Evolutionary conservation across 345 rosid species (phyloP), one percentile per base, ranked within the genome.

Genomic region (Euphorbia peplus): DNA sequence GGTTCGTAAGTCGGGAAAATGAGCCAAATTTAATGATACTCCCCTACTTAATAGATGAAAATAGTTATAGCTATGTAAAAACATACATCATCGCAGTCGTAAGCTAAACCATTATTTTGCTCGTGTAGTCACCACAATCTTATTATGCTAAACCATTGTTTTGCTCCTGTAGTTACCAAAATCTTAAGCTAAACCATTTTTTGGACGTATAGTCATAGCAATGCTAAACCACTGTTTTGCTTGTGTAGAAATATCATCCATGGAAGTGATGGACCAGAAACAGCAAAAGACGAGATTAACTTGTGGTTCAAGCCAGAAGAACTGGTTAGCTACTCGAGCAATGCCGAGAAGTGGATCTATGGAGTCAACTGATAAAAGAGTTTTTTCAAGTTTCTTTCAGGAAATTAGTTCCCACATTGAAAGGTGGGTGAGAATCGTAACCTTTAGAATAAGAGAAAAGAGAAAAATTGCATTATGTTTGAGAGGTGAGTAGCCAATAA

Each of bases 261-360:
- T 42, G 99, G 99, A 67, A 95, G 99, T 53, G 99, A 95, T 73
- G 99, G 97, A 61, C 97, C 95, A 5, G 96, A 95, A 82, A 95
- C 99, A 1, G 97, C 99, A 41, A 87, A 87, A 74, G 90, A 91
- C 67, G 97, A 95, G 86, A 91, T 91, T 60, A 79, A 63, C 60
- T 73, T 95, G 71, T 95, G 99, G 99, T 95, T 95, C 87, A 87
- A 90, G 77, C 96, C 96, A 14, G 93, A 91, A 65, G 99, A 95
- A 74, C 78, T 95, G 84, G 95, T 95, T 64, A 77, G 70, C 63
- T 95, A 91, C 84, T 75, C 88, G 24, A 87, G 79, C 82, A 86
- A 95, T 64, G 67, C 93, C 3, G 99, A 91, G 90, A 90, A 88
- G 81, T 95, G 99, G 99, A 65, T 91, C 76, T 95, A 95, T 56